Conservation (phyloP, 2,329 filamentous ascomycete species). For the Talaromyces islandicus region DNA sequence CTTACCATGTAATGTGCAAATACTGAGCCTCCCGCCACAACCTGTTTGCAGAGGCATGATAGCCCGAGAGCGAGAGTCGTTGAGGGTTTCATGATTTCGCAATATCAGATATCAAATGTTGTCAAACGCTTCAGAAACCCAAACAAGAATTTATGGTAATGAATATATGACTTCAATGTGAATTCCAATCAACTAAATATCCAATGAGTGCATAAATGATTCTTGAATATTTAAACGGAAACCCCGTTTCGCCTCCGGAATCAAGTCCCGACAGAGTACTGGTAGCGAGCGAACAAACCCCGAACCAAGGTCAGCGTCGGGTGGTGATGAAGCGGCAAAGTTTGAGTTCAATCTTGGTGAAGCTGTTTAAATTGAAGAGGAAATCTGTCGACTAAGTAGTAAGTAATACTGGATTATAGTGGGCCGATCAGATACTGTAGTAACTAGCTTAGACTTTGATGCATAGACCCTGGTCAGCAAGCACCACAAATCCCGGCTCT, state of each 20-base stretch:
- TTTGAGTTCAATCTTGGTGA: not conserved
- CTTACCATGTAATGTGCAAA: conserved; percentile 13
- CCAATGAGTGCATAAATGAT: too few relatives aligned
- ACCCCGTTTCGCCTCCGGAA: not conserved
- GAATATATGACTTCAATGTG: not conserved
- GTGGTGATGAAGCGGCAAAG: not conserved
- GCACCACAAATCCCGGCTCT: not conserved
- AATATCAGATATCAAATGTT: not conserved
- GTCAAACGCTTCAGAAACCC: not conserved
- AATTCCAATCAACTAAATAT: not conserved
- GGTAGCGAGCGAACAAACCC: not conserved
- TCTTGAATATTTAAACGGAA: not conserved
- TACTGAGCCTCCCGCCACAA: conserved; percentile 1
- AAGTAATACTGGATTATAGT: not conserved
- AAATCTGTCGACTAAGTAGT: not conserved
- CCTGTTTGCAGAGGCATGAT: not conserved
- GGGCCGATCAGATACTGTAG: not conserved
- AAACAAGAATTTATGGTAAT: not conserved
- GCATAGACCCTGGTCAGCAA: not conserved
- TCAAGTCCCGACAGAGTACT: not conserved
- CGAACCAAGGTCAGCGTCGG: not conserved
- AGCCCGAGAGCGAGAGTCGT: not conserved
- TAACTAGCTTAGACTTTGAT: not conserved
- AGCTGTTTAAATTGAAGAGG: not conserved
- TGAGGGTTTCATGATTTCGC: not conserved